A percentile compares a stretch with the other conserved stretches of the same genome.
These are phyloP conservation scores for Entomortierella chlamydospora DNA, from an alignment of 192 early-diverging fungal genomes.

Conservation along the genomic window DNA sequence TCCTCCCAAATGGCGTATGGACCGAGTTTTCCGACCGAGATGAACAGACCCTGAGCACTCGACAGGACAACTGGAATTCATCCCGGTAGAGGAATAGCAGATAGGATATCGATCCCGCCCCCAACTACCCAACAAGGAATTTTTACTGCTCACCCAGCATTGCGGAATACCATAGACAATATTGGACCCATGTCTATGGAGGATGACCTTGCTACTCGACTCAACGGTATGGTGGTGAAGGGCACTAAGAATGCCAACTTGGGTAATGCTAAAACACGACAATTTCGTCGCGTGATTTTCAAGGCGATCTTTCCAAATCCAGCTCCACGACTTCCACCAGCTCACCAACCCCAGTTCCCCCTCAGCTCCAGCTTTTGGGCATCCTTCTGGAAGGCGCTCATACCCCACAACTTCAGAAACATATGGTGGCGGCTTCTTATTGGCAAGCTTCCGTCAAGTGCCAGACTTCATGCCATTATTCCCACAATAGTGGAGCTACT, in stretches of 20 bases:
- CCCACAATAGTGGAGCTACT: neutral
- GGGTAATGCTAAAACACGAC: neutral
- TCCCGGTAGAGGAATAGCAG: neutral
- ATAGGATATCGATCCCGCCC: neutral
- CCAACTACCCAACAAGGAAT: neutral
- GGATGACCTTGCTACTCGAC: neutral
- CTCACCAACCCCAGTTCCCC: neutral
- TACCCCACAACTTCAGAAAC: neutral
- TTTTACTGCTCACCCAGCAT: conserved; percentile 1
- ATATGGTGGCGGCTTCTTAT: conserved; percentile 1
- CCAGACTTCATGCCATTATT: neutral
- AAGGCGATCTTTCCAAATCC: neutral
- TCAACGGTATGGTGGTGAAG: neutral
- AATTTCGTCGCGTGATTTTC: neutral
- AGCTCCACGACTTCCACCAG: neutral
- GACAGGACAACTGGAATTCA: neutral
- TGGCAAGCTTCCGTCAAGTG: neutral
- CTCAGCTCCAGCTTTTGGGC: neutral
- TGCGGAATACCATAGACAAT: neutral
- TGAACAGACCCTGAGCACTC: too few species aligned
- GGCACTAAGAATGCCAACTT: neutral
- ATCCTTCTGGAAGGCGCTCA: neutral
- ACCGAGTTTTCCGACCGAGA: too few species aligned
- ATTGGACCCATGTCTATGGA: neutral
- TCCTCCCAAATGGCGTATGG: too few species aligned